Base-by-base conservation (phyloP, 2,329 filamentous ascomycete genomes). In the Helminthosporium solani region DNA sequence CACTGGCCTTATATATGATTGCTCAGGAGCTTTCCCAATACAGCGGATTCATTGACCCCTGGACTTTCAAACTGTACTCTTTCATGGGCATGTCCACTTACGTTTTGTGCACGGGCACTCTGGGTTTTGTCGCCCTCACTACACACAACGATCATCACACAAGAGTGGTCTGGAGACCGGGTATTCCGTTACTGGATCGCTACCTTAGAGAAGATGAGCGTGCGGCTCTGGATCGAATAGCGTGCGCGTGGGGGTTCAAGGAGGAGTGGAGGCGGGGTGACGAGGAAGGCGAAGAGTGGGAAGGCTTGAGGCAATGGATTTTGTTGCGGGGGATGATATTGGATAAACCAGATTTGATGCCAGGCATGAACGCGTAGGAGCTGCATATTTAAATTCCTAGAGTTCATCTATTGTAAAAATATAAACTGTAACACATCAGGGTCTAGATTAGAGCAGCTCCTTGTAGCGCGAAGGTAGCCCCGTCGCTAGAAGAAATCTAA, bases 131-230 rank as follows among this genome's bases (percentile, higher is more conserved):
- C 30, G 90, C 92, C 7, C 76, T 95, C 48, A 85, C 89, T 20
- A 96, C 92, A 27, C 79, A 86, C 49, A 96, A 96, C 70, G 91
- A 97, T 68, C 90, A 97, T 71, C 96, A 96, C 88, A 85, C 87
- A 61, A 83, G 94, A 16, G 90, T 97, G 4, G 91, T 89, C 2
- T 99, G 94, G 94, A 79, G 86, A 7, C 83, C 83, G 0, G 94
- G 94, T 9, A 86, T 89, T 27, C 86, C 88, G 18, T 73, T 97
- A 53, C 80, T 87, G 51, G 81, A 89, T 61, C 81, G 94, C 12
- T 97, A 91, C 88, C 70, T 95, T 43, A 79, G 89, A 27, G 94
- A 97, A 68, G 90, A 96, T 54, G 91, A 99, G 75, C 79, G 94
- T 19, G 87, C 85, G 3, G 90, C 90, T 1, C 76, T 96, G 54